Conservation (phyloP, 225 moss, liverwort and hornwort genomes). For the Sphagnum tenellum region DNA sequence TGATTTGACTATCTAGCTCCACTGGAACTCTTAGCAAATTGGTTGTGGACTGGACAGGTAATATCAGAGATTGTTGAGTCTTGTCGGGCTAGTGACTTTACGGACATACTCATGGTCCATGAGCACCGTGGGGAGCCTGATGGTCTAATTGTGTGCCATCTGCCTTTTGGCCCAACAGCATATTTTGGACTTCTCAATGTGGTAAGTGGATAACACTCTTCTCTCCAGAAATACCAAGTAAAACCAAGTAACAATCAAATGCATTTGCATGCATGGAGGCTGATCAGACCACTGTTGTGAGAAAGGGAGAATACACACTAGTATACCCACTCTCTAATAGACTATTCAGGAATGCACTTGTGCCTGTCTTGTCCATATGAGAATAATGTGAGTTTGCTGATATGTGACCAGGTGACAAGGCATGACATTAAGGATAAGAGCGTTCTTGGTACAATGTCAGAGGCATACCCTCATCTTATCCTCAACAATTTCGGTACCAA, state of each 20-base stretch:
- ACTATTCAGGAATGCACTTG: no score
- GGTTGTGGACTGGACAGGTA: conserved; percentile 34
- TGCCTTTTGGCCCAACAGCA: conserved; percentile 91
- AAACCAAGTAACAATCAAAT: not conserved
- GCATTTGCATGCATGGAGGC: no score
- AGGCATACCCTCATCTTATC: conserved; percentile 93
- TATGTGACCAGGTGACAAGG: conserved; percentile 52
- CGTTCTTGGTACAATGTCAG: conserved; percentile 84
- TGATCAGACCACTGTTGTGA: no score
- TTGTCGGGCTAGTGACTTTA: conserved; percentile 78
- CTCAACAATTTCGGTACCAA: conserved; percentile 80
- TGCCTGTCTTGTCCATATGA: no score
- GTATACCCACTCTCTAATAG: no score
- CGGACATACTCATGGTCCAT: conserved; percentile 91
- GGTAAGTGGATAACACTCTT: conserved; percentile 23
- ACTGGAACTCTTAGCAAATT: not conserved
- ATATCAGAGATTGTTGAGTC: conserved; percentile 87
- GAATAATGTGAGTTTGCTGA: not conserved
- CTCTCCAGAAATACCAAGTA: not conserved
- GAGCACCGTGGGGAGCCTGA: conserved; percentile 97
- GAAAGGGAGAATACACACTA: no score
- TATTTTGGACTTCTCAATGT: conserved; percentile 97
- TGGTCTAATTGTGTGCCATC: conserved; percentile 88
- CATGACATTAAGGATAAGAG: conserved; percentile 92
- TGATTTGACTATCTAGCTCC: no score